These are phyloP conservation scores for Tetracladium marchalianum DNA, from an alignment of 495 filamentous ascomycete genomes.

Conservation along the genomic window DNA sequence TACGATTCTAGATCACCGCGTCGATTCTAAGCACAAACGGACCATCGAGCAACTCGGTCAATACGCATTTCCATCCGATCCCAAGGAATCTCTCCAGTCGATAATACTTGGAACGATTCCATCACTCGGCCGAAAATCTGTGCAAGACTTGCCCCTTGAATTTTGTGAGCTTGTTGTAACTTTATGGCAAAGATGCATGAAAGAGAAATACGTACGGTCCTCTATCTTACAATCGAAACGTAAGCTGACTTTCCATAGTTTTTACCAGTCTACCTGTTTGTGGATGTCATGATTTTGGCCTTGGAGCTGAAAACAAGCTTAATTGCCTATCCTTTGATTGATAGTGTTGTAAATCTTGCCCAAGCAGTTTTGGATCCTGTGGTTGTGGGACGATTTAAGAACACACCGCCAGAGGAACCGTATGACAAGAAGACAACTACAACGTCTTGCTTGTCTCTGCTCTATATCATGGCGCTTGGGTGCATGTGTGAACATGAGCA, in stretches of 20 bases:
- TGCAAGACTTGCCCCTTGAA: constrained; percentile 11
- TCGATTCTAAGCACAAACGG: constrained; percentile 8
- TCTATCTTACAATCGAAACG: neutral
- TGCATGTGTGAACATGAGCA: constrained; percentile 13
- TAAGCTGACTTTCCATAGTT: constrained; percentile 4
- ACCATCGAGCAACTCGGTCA: constrained; percentile 18
- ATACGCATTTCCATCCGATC: constrained; percentile 13
- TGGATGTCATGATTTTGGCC: constrained; percentile 16
- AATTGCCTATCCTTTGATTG: constrained; percentile 14
- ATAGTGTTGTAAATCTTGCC: constrained; percentile 12
- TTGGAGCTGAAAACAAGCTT: constrained; percentile 16
- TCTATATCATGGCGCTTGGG: constrained; percentile 14
- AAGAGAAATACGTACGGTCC: constrained; percentile 16
- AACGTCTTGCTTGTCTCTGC: constrained; percentile 13
- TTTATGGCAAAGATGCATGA: constrained; percentile 16
- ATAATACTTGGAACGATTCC: constrained; percentile 16
- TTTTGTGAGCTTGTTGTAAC: constrained; percentile 18
- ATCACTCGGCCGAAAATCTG: constrained; percentile 5
- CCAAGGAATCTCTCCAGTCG: constrained; percentile 16
- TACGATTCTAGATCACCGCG: constrained; percentile 17
- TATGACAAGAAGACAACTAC: constrained; percentile 13
- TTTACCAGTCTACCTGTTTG: constrained; percentile 15
- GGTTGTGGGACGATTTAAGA: constrained; percentile 13
- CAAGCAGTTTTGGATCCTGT: constrained; percentile 17
- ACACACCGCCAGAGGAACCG: neutral